phyloP scores from a whole-genome alignment of 129 eudicot species.

The Glebionis coronaria region DNA sequence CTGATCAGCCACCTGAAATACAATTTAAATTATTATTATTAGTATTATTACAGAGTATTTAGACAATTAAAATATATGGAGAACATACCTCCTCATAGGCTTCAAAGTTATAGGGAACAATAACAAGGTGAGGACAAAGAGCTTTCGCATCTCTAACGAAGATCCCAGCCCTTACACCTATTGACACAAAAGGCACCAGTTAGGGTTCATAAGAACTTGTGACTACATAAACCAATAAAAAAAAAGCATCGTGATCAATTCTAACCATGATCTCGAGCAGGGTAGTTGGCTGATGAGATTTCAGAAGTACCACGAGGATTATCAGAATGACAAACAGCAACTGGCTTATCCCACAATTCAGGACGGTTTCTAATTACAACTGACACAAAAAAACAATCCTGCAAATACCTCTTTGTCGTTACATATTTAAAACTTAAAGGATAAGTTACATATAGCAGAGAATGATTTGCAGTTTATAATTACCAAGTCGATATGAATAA shows the following conservation, averaged over 20 bases:
- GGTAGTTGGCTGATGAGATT: constrained; percentile 96
- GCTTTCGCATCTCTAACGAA: constrained; percentile 90
- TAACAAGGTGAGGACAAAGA: constrained; percentile 82
- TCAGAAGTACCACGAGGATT: constrained; percentile 94
- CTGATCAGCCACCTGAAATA: constrained; percentile 89
- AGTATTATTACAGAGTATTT: background rate
- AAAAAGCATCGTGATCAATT: constrained; percentile 7
- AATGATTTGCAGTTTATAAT: background rate
- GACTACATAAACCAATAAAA: background rate
- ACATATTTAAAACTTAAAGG: background rate
- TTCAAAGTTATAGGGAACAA: constrained; percentile 82
- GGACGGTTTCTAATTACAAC: constrained; percentile 75
- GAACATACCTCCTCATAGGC: constrained; percentile 79
- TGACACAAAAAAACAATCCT: constrained; percentile 96
- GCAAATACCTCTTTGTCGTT: constrained; percentile 22
- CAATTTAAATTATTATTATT: constrained; percentile 5
- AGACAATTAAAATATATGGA: background rate
- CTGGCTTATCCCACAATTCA: constrained; percentile 75
- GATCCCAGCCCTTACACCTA: constrained; percentile 91
- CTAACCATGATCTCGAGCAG: constrained; percentile 85
- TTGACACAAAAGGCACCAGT: constrained; percentile 12
- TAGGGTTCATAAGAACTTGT: background rate
- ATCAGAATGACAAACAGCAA: constrained; percentile 97
- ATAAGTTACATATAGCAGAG: background rate
- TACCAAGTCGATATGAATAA: constrained; percentile 94